phyloP scores from a whole-genome alignment of 257 asterid species.

The Solanum sejunctum region DNA sequence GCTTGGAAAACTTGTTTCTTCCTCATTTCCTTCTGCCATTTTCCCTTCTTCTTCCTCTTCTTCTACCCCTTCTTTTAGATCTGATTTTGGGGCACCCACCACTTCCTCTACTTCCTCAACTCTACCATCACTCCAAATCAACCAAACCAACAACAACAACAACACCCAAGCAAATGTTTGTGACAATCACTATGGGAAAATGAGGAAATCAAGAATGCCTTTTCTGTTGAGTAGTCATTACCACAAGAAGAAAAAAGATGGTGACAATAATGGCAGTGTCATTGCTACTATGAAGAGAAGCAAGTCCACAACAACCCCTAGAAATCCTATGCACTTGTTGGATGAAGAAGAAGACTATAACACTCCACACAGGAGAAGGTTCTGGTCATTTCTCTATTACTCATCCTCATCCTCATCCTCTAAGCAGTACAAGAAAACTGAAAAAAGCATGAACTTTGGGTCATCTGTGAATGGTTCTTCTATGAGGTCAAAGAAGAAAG shows the following conservation, averaged over 20 bases:
- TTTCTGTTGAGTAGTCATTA: slow-evolving; percentile 27
- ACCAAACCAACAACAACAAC: slow-evolving; percentile 7
- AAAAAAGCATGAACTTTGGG: slow-evolving; percentile 25
- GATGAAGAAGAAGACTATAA: slow-evolving; percentile 29
- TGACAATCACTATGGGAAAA: slow-evolving; percentile 4
- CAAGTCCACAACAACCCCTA: slow-evolving; percentile 57
- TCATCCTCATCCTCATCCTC: slow-evolving; percentile 23
- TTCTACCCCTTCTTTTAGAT: slow-evolving; percentile 75
- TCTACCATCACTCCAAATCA: slow-evolving; percentile 17
- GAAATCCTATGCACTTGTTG: slow-evolving; percentile 45
- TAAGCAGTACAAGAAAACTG: slow-evolving; percentile 32
- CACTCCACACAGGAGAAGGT: slow-evolving; percentile 41
- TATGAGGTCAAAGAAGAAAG: slow-evolving; percentile 26
- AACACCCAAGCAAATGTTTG: background rate
- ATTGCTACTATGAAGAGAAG: slow-evolving; percentile 55
- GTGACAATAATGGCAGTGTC: background rate
- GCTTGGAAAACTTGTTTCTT: slow-evolving; percentile 89
- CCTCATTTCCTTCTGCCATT: slow-evolving; percentile 60
- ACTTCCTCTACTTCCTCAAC: slow-evolving; percentile 9
- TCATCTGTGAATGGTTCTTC: slow-evolving; percentile 2
- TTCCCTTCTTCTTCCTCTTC: slow-evolving; percentile 86
- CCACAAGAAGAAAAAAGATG: slow-evolving; percentile 36
- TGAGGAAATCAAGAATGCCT: slow-evolving; percentile 45
- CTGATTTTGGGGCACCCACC: slow-evolving; percentile 40
- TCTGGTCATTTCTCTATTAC: slow-evolving; percentile 80